A percentile compares a stretch with the other conserved stretches of the same genome.
These are phyloP conservation scores for Miscanthus lutarioriparius DNA, from an alignment of 176 grass and related monocot genomes.

Conservation along the genomic window DNA sequence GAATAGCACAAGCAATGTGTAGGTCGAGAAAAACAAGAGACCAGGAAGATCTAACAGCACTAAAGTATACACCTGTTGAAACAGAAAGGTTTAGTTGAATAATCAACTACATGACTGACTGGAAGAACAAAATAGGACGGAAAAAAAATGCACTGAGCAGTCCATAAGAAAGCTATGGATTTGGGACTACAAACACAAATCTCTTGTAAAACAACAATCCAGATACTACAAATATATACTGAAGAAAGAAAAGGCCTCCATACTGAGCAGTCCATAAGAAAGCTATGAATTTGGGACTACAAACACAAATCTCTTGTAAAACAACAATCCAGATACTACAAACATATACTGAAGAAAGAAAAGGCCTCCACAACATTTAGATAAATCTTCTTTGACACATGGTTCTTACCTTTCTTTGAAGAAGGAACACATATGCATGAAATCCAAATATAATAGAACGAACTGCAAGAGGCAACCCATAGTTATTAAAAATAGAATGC, in stretches of 20 bases:
- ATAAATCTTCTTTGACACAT: conserved; percentile 13
- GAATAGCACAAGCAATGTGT: conserved; percentile 90
- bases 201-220: conserved; percentile 8
- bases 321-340: conserved; percentile 2
- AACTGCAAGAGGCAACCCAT: conserved; percentile 51
- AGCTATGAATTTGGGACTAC: not conserved
- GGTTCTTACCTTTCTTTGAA: conserved; percentile 58
- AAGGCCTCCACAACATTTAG: not conserved
- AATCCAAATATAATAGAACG: conserved; percentile 74
- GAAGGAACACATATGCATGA: conserved; percentile 69
- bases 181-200: not conserved
- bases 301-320: not conserved
- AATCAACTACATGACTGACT: conserved; percentile 2
- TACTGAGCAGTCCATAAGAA: not conserved
- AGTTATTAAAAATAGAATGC: conserved; percentile 6
- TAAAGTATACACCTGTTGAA: conserved; percentile 66
- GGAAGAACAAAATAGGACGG: not conserved
- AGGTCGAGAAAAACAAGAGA: conserved; percentile 90
- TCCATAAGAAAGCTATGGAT: not conserved
- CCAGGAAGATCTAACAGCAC: conserved; percentile 76
- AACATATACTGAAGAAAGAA: not conserved
- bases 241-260: no score
- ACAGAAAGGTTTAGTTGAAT: conserved; percentile 17
- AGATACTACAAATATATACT: not conserved
- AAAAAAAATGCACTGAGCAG: not conserved